Evolutionary conservation across 208 protist genomes (phyloP).

Genomic region (Tetramitus jugosus): DNA sequence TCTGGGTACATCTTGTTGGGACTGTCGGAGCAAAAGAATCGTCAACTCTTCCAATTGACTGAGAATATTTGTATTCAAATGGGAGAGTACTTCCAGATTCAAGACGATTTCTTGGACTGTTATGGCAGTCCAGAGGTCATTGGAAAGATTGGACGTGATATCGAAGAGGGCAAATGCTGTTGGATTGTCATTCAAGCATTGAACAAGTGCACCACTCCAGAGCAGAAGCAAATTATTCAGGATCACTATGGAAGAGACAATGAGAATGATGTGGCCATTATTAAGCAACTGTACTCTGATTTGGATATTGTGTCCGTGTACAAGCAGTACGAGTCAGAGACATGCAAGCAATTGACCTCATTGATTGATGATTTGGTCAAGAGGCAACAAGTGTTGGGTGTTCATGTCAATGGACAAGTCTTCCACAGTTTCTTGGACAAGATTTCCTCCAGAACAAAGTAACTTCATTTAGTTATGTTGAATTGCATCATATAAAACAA

Average conservation of each 20-base stretch:
- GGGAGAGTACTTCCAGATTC: slow-evolving; percentile 93
- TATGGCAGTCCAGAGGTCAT: slow-evolving; percentile 84
- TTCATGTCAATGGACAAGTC: too few species aligned
- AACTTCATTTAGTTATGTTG: too few species aligned
- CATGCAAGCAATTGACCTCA: too few species aligned
- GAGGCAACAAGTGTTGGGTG: too few species aligned
- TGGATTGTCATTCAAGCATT: slow-evolving; percentile 84
- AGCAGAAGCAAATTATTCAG: slow-evolving; percentile 63
- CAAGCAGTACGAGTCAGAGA: slow-evolving; percentile 52
- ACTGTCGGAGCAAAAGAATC: slow-evolving; percentile 47
- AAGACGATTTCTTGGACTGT: slow-evolving; percentile 95
- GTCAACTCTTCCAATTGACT: slow-evolving; percentile 38
- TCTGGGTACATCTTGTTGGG: slow-evolving; percentile 80
- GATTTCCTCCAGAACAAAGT: too few species aligned
- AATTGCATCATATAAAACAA: too few species aligned
- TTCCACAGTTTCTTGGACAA: too few species aligned
- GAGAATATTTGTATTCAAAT: slow-evolving; percentile 77
- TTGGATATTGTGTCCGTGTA: slow-evolving; percentile 60
- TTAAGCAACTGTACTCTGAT: slow-evolving; percentile 77
- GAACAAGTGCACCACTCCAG: slow-evolving; percentile 45
- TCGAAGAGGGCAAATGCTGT: slow-evolving; percentile 92
- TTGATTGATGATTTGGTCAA: too few species aligned
- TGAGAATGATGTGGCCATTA: slow-evolving; percentile 54
- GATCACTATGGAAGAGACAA: slow-evolving; percentile 72
- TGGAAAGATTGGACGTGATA: slow-evolving; percentile 94